These are phyloP conservation scores for Pestalotiopsis sp. DNA, from an alignment of 2,329 filamentous ascomycete species.

Conservation along the genomic window DNA sequence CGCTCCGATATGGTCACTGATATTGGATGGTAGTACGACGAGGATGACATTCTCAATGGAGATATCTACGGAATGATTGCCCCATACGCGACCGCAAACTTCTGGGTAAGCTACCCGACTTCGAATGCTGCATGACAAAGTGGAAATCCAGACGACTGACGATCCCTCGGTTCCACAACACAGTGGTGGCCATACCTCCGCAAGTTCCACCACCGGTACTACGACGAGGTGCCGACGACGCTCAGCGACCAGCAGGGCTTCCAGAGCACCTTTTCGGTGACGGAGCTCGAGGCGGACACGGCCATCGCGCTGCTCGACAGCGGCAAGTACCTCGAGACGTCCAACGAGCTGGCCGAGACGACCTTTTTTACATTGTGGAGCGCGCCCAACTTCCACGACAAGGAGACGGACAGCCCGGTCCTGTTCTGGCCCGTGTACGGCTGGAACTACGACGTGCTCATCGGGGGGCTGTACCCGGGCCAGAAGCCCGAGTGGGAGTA, in stretches of 20 bases:
- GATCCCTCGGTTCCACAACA: not conserved
- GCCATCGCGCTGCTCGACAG: conserved; percentile 44
- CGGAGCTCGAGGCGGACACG: conserved; percentile 40
- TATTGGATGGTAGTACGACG: conserved; percentile 30
- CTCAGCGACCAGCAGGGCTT: conserved; percentile 46
- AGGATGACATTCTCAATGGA: conserved; percentile 47
- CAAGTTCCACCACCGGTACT: conserved; percentile 55
- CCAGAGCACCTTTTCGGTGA: conserved; percentile 52
- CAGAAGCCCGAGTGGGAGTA: conserved; percentile 52
- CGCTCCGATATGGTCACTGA: not conserved
- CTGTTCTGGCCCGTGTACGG: conserved; percentile 50
- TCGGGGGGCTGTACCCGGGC: conserved; percentile 49
- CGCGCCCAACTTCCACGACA: conserved; percentile 53
- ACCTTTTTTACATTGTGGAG: conserved; percentile 50
- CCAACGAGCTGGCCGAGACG: conserved; percentile 49
- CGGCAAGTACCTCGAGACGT: conserved; percentile 45
- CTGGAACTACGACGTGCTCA: conserved; percentile 54
- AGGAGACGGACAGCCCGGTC: conserved; percentile 44
- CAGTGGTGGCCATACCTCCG: conserved; percentile 52
- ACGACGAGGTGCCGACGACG: conserved; percentile 43
- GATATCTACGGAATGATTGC: conserved; percentile 50
- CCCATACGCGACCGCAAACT: conserved; percentile 51
- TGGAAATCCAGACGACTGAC: not conserved
- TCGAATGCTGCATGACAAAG: not conserved
- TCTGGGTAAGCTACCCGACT: conserved; percentile 38